These are phyloP conservation scores for Talaromyces nanjingensis DNA, from an alignment of 495 filamentous ascomycete genomes.

Conservation along the genomic window DNA sequence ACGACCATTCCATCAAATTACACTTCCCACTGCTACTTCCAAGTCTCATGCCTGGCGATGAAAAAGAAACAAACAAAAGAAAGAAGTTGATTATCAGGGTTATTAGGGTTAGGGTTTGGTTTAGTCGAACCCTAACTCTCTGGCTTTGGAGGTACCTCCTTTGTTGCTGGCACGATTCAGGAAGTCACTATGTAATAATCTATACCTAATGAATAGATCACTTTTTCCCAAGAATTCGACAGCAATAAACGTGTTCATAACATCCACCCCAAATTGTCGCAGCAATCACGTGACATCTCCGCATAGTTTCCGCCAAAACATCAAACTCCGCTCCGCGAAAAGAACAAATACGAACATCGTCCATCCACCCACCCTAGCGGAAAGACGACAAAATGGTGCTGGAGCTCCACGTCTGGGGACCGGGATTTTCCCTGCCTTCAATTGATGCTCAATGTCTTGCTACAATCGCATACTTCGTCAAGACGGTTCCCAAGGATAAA, in stretches of 20 bases:
- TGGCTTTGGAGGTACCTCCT: background rate
- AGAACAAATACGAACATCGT: background rate
- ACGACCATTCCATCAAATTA: too few relatives aligned
- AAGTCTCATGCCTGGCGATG: background rate
- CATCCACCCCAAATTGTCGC: background rate
- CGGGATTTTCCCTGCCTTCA: slow-evolving; percentile 79
- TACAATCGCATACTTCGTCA: slow-evolving; percentile 61
- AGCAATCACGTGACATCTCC: background rate
- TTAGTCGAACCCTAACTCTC: background rate
- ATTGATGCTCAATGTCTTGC: slow-evolving; percentile 85
- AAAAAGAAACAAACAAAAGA: background rate
- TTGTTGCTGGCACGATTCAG: background rate
- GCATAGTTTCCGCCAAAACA: background rate
- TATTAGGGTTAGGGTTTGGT: background rate
- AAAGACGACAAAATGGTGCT: slow-evolving; percentile 29
- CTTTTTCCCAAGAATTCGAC: too few relatives aligned
- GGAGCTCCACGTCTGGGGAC: slow-evolving; percentile 87
- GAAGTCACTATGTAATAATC: background rate
- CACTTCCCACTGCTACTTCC: too few relatives aligned
- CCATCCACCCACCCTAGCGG: background rate
- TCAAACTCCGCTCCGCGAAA: background rate
- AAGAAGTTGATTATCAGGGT: background rate
- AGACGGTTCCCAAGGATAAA: slow-evolving; percentile 46
- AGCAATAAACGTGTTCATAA: background rate
- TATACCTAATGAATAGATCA: background rate